Evolutionary conservation across 2,329 filamentous ascomycete genomes (phyloP).

Genomic region (Fusarium pilosicola): DNA sequence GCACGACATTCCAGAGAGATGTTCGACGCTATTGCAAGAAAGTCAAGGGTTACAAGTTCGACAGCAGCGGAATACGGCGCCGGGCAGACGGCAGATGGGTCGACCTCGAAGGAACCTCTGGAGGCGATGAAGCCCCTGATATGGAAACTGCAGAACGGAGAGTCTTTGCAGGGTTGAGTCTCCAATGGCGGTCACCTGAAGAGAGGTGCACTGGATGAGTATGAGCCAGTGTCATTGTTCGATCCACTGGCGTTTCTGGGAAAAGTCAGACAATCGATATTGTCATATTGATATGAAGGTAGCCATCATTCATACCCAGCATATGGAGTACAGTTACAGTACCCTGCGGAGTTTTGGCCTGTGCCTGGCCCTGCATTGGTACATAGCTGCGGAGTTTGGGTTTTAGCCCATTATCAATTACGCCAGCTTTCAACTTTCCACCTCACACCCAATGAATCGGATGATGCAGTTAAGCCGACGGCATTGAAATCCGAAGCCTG

Average conservation of each 20-base stretch:
- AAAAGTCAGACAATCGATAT: background rate
- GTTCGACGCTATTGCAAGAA: constrained; percentile 82
- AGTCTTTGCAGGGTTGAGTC: constrained; percentile 80
- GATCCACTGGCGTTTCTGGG: background rate
- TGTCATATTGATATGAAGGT: background rate
- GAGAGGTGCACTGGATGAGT: constrained; percentile 74
- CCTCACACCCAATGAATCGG: constrained; percentile 7
- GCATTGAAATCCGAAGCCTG: constrained; percentile 4
- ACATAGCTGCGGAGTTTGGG: constrained; percentile 31
- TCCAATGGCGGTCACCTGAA: constrained; percentile 72
- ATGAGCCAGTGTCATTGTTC: background rate
- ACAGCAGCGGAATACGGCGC: constrained; percentile 85
- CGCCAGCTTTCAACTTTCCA: background rate
- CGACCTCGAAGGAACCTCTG: constrained; percentile 69
- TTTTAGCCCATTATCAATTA: background rate
- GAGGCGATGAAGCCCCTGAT: constrained; percentile 61
- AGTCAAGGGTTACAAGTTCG: constrained; percentile 81
- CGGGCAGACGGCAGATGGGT: constrained; percentile 72
- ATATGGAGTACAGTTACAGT: background rate
- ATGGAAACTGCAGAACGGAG: constrained; percentile 80
- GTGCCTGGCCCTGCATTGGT: constrained; percentile 17
- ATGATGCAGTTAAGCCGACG: constrained; percentile 34
- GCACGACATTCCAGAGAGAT: constrained; percentile 90
- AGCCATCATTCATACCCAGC: background rate
- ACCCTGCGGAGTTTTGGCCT: constrained; percentile 26